Percentiles rank a stretch among this genome's conserved stretches.
These are phyloP conservation scores for Aaosphaeria pasadenensis DNA, from an alignment of 2,329 filamentous ascomycete genomes.

Conservation along the genomic window DNA sequence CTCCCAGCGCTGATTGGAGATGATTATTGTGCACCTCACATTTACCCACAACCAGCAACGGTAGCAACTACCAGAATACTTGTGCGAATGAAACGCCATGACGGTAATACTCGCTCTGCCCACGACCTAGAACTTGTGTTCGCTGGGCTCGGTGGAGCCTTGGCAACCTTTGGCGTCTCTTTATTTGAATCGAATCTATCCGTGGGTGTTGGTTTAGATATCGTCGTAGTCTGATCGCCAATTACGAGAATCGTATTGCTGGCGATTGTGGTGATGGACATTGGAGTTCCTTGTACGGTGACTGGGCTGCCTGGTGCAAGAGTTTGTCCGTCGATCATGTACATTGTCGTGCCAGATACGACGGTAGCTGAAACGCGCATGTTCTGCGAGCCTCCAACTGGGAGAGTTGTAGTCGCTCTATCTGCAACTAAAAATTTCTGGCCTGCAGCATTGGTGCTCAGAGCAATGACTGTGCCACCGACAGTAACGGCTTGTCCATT, in stretches of 20 bases:
- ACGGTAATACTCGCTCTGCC: background rate
- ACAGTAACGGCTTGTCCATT: slow-evolving; percentile 9
- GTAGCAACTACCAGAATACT: too few relatives aligned
- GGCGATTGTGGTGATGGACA: slow-evolving; percentile 8
- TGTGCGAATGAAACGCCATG: too few relatives aligned
- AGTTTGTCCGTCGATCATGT: slow-evolving; percentile 14
- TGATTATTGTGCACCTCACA: too few relatives aligned
- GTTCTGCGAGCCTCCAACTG: background rate
- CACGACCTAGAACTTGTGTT: background rate
- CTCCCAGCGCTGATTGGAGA: too few relatives aligned
- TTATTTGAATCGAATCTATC: background rate
- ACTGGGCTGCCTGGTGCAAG: slow-evolving; percentile 14
- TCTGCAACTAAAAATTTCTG: slow-evolving; percentile 13
- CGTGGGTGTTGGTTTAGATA: slow-evolving; percentile 1
- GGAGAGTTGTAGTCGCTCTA: slow-evolving; percentile 11
- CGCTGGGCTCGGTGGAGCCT: background rate
- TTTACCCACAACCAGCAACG: too few relatives aligned
- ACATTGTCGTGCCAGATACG: slow-evolving; percentile 10
- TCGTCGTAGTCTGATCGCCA: slow-evolving; percentile 12
- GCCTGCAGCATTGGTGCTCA: slow-evolving; percentile 11
- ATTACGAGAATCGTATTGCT: slow-evolving; percentile 12
- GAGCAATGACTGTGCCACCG: slow-evolving; percentile 6
- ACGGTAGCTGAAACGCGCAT: slow-evolving; percentile 9
- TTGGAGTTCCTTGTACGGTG: slow-evolving; percentile 10
- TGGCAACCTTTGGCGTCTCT: background rate